Percentiles rank a stretch among this genome's conserved stretches.
Conservation (phyloP, 1,139 yeast genomes). For the Eremothecium cymbalariae region DNA sequence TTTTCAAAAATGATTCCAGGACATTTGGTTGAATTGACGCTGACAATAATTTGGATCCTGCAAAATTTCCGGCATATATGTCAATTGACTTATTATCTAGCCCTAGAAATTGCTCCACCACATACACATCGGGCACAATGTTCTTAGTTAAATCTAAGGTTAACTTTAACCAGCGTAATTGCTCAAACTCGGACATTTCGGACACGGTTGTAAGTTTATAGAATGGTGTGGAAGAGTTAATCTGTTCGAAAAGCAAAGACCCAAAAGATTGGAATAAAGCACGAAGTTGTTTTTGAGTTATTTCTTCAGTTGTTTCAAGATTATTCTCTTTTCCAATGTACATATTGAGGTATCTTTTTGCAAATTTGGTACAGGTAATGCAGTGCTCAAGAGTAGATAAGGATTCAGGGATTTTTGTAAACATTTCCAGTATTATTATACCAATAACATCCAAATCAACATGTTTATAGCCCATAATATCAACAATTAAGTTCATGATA, state of each 20-base stretch:
- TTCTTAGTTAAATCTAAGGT: constrained; percentile 10
- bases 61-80: constrained; percentile 20
- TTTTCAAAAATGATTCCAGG: constrained; percentile 11
- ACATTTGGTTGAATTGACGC: constrained; percentile 14
- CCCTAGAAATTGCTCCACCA: constrained; percentile 16
- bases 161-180: constrained; percentile 14
- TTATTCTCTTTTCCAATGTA: not conserved
- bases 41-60: constrained; percentile 22
- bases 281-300: not conserved
- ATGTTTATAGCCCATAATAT: not conserved
- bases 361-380: not conserved
- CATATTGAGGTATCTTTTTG: not conserved
- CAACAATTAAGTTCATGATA: constrained; percentile 7
- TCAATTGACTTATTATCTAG: constrained; percentile 11
- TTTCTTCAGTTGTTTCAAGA: not conserved
- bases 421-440: not conserved
- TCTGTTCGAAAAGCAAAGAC: not conserved
- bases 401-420: constrained; percentile 1
- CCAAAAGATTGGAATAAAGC: constrained; percentile 1
- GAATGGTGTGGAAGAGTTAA: not conserved
- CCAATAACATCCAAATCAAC: not conserved
- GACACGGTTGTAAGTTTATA: not conserved
- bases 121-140: constrained; percentile 15
- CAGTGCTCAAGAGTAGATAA: not conserved
- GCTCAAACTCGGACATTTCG: not conserved